Base-by-base conservation (phyloP, 2,329 filamentous ascomycete genomes). In the Sclerotinia spermophila region DNA sequence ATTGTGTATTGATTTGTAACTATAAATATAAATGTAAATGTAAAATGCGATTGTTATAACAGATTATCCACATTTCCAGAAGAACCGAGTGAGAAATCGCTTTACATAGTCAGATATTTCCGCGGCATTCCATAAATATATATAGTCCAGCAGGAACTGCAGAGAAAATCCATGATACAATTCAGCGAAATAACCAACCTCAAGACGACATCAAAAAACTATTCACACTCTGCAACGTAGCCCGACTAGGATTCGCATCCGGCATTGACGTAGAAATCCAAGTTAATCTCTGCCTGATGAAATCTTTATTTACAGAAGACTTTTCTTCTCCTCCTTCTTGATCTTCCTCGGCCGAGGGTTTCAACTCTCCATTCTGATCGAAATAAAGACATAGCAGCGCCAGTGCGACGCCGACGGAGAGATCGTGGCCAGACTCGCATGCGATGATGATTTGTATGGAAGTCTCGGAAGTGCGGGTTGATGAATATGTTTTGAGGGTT, bases 141-240 rank as follows among this genome's bases (percentile, higher is more conserved):
- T 1, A 11, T n/a, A n/a, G n/a, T n/a, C n/a, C n/a, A n/a, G n/a
- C n/a, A n/a, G n/a, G n/a, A n/a, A n/a, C n/a, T n/a, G n/a, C n/a
- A n/a, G n/a, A n/a, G n/a, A n/a, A n/a, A n/a, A n/a, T n/a, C n/a
- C n/a, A n/a, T n/a, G n/a, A n/a, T n/a, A n/a, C n/a, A n/a, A n/a
- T n/a, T n/a, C n/a, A n/a, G 40, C 40, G 40, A 42, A 42, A 42
- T 15, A 42, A 42, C 42, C 17, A 44, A 8, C 19, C 42, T 40
- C 69, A 74, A 30, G 71, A 69, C 48, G 82, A 80, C 89, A 98
- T 95, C 67, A 98, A 82, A 77, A 93, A 97, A 69, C 92, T 92
- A 80, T 98, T 97, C 7, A 98, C 91, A 75, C 93, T 95, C 81
- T 97, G 94, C 51, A 98, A 82, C 0, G 94, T 97, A 33, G 92